Conservation (phyloP, 768 basidiomycete genomes). For the Megacollybia marginata region DNA sequence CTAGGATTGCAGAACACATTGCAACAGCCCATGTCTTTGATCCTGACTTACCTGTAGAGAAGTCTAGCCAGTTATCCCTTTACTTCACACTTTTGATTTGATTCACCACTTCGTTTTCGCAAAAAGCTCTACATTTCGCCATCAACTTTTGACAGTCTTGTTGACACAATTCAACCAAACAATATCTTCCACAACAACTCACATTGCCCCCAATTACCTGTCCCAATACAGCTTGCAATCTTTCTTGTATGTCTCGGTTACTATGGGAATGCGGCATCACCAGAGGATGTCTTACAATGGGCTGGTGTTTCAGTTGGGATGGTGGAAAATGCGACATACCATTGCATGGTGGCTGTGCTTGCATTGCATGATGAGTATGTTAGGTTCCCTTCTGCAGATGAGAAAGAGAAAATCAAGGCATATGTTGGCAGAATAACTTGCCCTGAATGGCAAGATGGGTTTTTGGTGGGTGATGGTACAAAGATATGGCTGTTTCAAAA, state of each 20-base stretch:
- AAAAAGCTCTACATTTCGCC: slow-evolving; percentile 20
- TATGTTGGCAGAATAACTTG: slow-evolving; percentile 4
- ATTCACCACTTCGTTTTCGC: no score
- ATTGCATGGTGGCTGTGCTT: slow-evolving; percentile 9
- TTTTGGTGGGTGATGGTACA: slow-evolving; percentile 13
- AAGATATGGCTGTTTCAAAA: slow-evolving; percentile 12
- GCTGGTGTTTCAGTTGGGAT: slow-evolving; percentile 11
- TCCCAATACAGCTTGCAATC: slow-evolving; percentile 21
- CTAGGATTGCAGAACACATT: no score
- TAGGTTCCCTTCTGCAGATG: background rate
- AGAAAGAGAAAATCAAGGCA: slow-evolving; percentile 8
- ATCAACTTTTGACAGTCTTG: slow-evolving; percentile 14
- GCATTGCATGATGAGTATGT: slow-evolving; percentile 9
- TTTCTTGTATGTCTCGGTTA: slow-evolving; percentile 19
- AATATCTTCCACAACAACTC: slow-evolving; percentile 19
- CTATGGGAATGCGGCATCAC: slow-evolving; percentile 23
- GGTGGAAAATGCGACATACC: slow-evolving; percentile 10
- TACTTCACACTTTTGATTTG: no score
- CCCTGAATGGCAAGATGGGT: slow-evolving; percentile 10
- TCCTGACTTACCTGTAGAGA: no score
- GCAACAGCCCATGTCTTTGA: no score
- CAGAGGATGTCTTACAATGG: slow-evolving; percentile 13
- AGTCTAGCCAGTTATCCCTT: no score
- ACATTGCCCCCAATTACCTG: slow-evolving; percentile 19
- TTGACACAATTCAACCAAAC: slow-evolving; percentile 21